These are phyloP conservation scores for Ampelocalamus luodianensis DNA, from an alignment of 176 grass and related monocot species.

Conservation along the genomic window DNA sequence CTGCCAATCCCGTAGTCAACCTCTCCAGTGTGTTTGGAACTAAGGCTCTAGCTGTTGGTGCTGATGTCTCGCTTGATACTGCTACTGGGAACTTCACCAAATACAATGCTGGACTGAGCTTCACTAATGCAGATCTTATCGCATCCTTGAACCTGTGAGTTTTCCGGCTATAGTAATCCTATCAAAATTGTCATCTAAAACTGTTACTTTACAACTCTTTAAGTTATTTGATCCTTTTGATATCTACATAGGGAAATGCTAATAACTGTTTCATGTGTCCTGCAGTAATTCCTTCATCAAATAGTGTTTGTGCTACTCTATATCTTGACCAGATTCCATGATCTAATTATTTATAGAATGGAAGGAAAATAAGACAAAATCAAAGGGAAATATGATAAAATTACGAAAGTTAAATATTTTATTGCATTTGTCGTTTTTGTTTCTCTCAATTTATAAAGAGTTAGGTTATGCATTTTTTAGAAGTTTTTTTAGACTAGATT, in stretches of 20 bases:
- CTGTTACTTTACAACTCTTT: not conserved
- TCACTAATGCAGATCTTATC: constrained; percentile 74
- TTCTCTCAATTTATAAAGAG: not conserved
- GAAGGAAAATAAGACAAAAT: not conserved
- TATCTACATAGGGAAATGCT: constrained; percentile 1
- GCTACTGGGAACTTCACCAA: constrained; percentile 82
- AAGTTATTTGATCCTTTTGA: constrained; percentile 20
- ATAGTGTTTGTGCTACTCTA: not conserved
- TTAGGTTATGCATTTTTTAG: not conserved
- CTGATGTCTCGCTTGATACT: constrained; percentile 87
- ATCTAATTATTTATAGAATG: not conserved
- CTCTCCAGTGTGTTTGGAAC: constrained; percentile 71
- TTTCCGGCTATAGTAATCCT: not conserved
- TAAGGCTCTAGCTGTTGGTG: constrained; percentile 69
- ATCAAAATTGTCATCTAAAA: not conserved
- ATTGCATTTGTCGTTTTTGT: not conserved
- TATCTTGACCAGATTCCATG: not conserved
- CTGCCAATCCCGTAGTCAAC: constrained; percentile 79
- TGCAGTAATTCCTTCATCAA: not conserved
- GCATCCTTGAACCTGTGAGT: constrained; percentile 80
- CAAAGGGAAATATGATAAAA: not conserved
- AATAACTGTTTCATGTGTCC: not conserved
- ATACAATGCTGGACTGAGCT: constrained; percentile 79
- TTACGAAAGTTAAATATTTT: not conserved
- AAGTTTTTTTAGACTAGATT: not conserved